phyloP scores from a whole-genome alignment of 2,329 filamentous ascomycete genomes.

The Fusarium musae region DNA sequence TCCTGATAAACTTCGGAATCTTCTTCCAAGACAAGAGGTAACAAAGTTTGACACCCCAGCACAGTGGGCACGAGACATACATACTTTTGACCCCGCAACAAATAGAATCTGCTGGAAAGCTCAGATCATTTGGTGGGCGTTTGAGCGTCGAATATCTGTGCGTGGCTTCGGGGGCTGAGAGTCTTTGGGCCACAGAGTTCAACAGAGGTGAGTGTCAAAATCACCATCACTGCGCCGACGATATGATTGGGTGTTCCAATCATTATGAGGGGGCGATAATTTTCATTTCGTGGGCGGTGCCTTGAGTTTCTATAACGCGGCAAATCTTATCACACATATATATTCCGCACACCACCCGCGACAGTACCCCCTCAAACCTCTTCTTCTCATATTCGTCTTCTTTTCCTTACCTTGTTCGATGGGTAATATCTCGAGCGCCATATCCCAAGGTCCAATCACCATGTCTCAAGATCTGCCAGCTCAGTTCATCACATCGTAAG shows the following conservation, averaged over 20 bases:
- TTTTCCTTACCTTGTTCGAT: not conserved
- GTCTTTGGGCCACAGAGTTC: not conserved
- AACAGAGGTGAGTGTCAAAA: too few relatives aligned
- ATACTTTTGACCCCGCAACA: not conserved
- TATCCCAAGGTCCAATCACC: not conserved
- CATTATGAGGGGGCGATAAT: not conserved
- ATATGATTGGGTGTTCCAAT: not conserved
- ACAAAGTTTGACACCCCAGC: not conserved
- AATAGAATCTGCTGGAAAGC: not conserved
- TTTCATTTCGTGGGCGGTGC: too few relatives aligned
- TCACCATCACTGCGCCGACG: fast-evolving
- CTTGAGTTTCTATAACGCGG: not conserved
- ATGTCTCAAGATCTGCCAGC: not conserved
- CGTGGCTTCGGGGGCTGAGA: not conserved
- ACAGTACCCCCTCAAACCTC: fast-evolving
- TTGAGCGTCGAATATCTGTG: not conserved
- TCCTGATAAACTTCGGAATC: not conserved
- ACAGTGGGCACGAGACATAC: not conserved
- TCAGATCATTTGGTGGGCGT: fast-evolving
- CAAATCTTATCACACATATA: not conserved
- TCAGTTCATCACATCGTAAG: not conserved
- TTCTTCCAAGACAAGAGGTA: too few relatives aligned
- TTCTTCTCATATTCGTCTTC: not conserved
- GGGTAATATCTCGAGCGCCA: not conserved
- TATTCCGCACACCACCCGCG: not conserved